phyloP scores from a whole-genome alignment of 2,329 filamentous ascomycete genomes.

The Alternaria tenuissima region DNA sequence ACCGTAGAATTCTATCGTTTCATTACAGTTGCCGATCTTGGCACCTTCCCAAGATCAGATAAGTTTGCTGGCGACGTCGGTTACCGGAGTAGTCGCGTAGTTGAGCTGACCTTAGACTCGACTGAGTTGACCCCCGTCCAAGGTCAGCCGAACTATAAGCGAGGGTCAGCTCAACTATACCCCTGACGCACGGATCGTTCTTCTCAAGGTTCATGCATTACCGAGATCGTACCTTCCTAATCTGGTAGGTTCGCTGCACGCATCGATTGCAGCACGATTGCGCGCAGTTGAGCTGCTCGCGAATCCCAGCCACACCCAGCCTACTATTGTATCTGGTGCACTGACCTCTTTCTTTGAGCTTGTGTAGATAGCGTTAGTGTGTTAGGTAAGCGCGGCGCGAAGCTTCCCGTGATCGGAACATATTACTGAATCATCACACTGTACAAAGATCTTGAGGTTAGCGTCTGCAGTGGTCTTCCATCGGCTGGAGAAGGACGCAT shows the following conservation, averaged over 20 bases:
- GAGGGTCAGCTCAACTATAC: neutral
- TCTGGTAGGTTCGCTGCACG: neutral
- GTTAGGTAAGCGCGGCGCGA: neutral
- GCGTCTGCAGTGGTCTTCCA: neutral
- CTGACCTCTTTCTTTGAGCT: neutral
- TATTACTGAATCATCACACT: neutral
- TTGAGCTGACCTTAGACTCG: neutral
- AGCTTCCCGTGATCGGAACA: neutral
- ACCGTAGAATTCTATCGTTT: neutral
- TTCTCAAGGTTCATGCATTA: too few species aligned
- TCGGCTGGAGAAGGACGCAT: neutral
- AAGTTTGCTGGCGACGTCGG: neutral
- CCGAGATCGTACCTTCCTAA: neutral
- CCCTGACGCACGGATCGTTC: neutral
- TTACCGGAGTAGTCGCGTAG: neutral
- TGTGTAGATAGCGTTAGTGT: neutral
- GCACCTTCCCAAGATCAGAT: neutral
- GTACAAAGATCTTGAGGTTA: neutral
- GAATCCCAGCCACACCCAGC: neutral
- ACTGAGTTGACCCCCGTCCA: neutral
- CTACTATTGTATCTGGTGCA: neutral
- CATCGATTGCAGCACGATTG: neutral
- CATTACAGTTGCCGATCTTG: neutral
- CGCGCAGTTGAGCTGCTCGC: neutral
- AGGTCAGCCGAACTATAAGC: neutral